phyloP scores from a whole-genome alignment of 2,329 filamentous ascomycete species.

The Aspergillus sp. region DNA sequence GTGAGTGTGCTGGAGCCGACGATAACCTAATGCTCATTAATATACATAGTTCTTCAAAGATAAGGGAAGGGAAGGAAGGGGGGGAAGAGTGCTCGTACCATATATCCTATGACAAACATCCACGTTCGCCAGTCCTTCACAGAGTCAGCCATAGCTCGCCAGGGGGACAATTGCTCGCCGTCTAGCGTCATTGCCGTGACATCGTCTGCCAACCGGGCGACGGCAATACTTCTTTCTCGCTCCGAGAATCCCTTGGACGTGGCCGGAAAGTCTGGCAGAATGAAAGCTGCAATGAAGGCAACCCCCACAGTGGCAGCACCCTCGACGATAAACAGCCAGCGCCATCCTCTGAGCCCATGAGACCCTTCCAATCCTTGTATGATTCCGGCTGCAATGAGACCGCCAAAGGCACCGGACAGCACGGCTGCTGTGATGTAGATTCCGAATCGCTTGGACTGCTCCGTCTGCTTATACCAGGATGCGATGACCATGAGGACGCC shows the following conservation, averaged over 20 bases:
- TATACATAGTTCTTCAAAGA: too few relatives aligned
- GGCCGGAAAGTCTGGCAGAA: conserved; percentile 45
- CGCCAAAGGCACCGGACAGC: conserved; percentile 48
- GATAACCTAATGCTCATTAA: conserved; percentile 16
- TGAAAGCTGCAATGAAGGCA: conserved; percentile 37
- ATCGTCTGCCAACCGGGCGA: conserved; percentile 14
- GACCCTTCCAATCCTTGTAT: conserved; percentile 40
- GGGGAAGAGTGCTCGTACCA: conserved; percentile 15
- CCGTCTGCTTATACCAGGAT: conserved; percentile 52
- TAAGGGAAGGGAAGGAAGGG: not conserved
- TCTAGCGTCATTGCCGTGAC: conserved; percentile 12
- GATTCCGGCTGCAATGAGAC: conserved; percentile 44
- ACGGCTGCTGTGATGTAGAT: conserved; percentile 53
- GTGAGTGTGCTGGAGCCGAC: conserved; percentile 29
- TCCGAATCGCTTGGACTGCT: conserved; percentile 50
- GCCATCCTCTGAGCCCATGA: conserved; percentile 42
- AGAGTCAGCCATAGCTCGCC: conserved; percentile 12
- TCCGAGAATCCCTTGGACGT: conserved; percentile 37
- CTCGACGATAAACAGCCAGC: conserved; percentile 46
- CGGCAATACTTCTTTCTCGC: conserved; percentile 15
- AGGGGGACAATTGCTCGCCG: conserved; percentile 8
- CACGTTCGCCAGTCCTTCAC: conserved; percentile 29
- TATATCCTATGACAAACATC: conserved; percentile 36
- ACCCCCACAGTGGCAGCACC: conserved; percentile 39
- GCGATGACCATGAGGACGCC: conserved; percentile 37